Conservation (phyloP, 2,329 filamentous ascomycete species). For the Sporothrix mexicana region DNA sequence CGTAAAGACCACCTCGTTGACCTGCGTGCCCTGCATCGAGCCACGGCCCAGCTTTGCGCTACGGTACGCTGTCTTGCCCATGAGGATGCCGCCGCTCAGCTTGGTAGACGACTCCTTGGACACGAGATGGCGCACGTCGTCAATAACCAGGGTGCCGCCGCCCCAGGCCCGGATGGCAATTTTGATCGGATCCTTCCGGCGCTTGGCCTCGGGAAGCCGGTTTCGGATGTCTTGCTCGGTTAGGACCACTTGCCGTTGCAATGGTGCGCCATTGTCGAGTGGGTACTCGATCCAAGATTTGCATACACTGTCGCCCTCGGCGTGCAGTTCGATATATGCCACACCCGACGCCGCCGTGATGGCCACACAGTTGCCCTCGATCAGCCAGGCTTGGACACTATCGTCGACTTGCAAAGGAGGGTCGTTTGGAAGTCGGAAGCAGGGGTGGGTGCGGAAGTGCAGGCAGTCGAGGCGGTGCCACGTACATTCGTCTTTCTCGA, state of each 20-base stretch:
- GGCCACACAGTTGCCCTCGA: slow-evolving; percentile 77
- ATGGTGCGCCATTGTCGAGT: slow-evolving; percentile 59
- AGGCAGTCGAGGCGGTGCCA: slow-evolving; percentile 92
- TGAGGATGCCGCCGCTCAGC: slow-evolving; percentile 65
- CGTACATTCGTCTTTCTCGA: slow-evolving; percentile 79
- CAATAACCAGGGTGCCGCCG: slow-evolving; percentile 74
- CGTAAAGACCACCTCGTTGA: slow-evolving; percentile 76
- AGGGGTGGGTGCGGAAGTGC: slow-evolving; percentile 87
- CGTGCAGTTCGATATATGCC: slow-evolving; percentile 82
- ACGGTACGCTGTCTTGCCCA: slow-evolving; percentile 74
- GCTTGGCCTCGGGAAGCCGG: slow-evolving; percentile 73
- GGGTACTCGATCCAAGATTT: slow-evolving; percentile 81
- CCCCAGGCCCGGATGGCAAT: slow-evolving; percentile 78
- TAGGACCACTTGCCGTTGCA: slow-evolving; percentile 75
- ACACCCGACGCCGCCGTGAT: slow-evolving; percentile 82
- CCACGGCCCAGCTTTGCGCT: slow-evolving; percentile 76
- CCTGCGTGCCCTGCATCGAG: slow-evolving; percentile 70
- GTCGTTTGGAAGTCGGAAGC: slow-evolving; percentile 84
- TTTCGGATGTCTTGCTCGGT: slow-evolving; percentile 76
- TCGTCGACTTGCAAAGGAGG: slow-evolving; percentile 65
- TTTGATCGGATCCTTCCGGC: slow-evolving; percentile 66
- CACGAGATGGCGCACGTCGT: slow-evolving; percentile 74
- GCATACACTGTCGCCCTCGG: slow-evolving; percentile 81
- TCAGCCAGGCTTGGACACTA: slow-evolving; percentile 84
- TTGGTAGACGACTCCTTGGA: slow-evolving; percentile 77